A percentile compares a stretch with the other conserved stretches of the same genome.
Evolutionary conservation across 2,329 filamentous ascomycete genomes (phyloP).

Genomic region (Hypoxylon sp.): DNA sequence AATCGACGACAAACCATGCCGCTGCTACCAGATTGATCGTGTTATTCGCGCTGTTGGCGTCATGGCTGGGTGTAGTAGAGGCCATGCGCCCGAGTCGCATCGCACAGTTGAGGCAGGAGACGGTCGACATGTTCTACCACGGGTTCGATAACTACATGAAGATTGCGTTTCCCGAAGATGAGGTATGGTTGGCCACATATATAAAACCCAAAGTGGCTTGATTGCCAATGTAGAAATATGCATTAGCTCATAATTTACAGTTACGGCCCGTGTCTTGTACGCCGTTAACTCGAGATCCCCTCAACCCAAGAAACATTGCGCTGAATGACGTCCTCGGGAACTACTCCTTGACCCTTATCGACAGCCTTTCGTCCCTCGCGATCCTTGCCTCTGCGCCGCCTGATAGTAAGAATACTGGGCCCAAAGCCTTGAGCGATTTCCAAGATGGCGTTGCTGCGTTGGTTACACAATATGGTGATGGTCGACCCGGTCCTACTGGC

Average conservation of each 20-base stretch:
- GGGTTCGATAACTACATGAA: slow-evolving; percentile 96
- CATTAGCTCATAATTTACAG: slow-evolving; percentile 59
- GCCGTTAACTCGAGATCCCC: slow-evolving; percentile 85
- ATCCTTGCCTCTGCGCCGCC: slow-evolving; percentile 85
- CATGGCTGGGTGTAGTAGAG: slow-evolving; percentile 58
- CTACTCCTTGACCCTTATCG: slow-evolving; percentile 95
- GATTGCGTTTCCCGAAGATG: slow-evolving; percentile 95
- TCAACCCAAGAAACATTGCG: slow-evolving; percentile 84
- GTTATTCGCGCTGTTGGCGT: slow-evolving; percentile 53
- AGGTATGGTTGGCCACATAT: slow-evolving; percentile 63
- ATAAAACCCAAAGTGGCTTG: not conserved
- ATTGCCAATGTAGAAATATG: slow-evolving; percentile 19
- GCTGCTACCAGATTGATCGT: slow-evolving; percentile 47
- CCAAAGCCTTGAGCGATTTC: slow-evolving; percentile 79
- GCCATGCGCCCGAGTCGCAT: slow-evolving; percentile 72
- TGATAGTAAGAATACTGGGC: slow-evolving; percentile 66
- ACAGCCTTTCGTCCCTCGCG: slow-evolving; percentile 93
- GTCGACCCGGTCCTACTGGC: slow-evolving; percentile 76
- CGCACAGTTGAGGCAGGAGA: slow-evolving; percentile 70
- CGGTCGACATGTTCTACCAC: slow-evolving; percentile 92
- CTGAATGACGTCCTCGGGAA: slow-evolving; percentile 97
- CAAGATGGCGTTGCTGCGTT: slow-evolving; percentile 83
- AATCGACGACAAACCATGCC: slow-evolving; percentile 40
- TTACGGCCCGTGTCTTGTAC: slow-evolving; percentile 87
- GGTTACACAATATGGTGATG: slow-evolving; percentile 89